Base-by-base conservation (phyloP, 768 basidiomycete genomes). In the Mycena maculata region DNA sequence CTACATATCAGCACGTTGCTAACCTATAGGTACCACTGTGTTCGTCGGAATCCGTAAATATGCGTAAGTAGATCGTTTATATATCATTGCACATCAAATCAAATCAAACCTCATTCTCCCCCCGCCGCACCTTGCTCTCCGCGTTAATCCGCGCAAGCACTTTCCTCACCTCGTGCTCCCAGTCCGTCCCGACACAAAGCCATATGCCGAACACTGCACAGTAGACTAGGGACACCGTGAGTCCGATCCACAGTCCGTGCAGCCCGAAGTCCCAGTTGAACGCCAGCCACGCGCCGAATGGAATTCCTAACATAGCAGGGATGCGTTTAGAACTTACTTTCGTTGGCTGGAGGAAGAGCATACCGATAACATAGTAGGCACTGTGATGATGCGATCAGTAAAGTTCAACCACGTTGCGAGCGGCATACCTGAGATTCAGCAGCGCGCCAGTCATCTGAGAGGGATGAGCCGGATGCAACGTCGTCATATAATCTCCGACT, bases 221-320 rank as follows among this genome's bases (percentile, higher is more conserved):
- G 77, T 90, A 89, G 16, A 88, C 77, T 54, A 94, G 81, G 1
- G 92, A 88, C 6, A 86, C 74, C 0, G 92, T 92, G 41, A 96
- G 80, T 16, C 95, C 95, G 42, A 92, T 83, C 96, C 95, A 98
- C 18, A 98, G 84, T 0, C 96, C 96, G 22, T 83, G 80, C 15
- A 98, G 81, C 0, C 82, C 88, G 76, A 87, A 83, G 39, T 81
- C 76, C 13, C 74, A 76, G 55, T 80, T 81, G 81, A 96, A 95
- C 3, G 92, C 84, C 5, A 96, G 88, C 78, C 86, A 92, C 55
- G 95, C 78, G 16, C 93, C 96, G 48, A 94, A 81, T 0, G 95
- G 95, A 54, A 97, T 91, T 30, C 93, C 90, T 85, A 22, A 15
- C 54, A 16, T 85, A 22, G 22, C 54, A 16, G 22, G 20, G 38